These are phyloP conservation scores for Neonectria punicea DNA, from an alignment of 2,329 filamentous ascomycete species.

Conservation along the genomic window DNA sequence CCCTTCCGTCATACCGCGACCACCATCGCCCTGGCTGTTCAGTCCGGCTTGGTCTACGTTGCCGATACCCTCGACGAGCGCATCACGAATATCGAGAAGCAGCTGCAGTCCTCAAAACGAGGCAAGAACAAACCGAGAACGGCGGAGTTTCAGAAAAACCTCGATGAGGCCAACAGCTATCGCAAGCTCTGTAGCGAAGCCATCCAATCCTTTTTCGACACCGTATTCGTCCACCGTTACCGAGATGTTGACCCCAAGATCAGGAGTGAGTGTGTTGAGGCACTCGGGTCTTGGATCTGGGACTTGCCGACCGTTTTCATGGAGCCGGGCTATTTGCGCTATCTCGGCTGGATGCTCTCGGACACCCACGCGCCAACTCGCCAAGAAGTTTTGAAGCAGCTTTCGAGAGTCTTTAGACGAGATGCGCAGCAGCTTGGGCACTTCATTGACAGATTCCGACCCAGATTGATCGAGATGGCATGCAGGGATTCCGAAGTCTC, in stretches of 20 bases:
- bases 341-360: conserved; percentile 94
- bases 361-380: conserved; percentile 80
- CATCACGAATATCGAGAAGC: conserved; percentile 80
- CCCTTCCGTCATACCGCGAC: conserved; percentile 96
- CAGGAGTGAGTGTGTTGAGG: conserved; percentile 86
- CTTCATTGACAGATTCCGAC: conserved; percentile 92
- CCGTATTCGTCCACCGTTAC: conserved; percentile 94
- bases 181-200: conserved; percentile 75
- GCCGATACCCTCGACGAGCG: conserved; percentile 76
- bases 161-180: conserved; percentile 76
- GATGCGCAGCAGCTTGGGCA: conserved; percentile 86
- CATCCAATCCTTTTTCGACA: conserved; percentile 89
- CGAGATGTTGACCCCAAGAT: conserved; percentile 93
- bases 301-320: conserved; percentile 88
- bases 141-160: conserved; percentile 75
- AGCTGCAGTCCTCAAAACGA: conserved; percentile 79
- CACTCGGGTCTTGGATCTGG: conserved; percentile 89
- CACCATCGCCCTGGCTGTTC: conserved; percentile 82
- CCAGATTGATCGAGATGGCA: conserved; percentile 91
- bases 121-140: conserved; percentile 82
- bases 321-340: conserved; percentile 89
- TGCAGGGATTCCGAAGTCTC: conserved; percentile 83
- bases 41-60: conserved; percentile 79
- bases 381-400: conserved; percentile 86
- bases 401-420: conserved; percentile 81